Evolutionary conservation across 1,139 yeast species (phyloP).

Genomic region (Hyphopichia fennica): DNA sequence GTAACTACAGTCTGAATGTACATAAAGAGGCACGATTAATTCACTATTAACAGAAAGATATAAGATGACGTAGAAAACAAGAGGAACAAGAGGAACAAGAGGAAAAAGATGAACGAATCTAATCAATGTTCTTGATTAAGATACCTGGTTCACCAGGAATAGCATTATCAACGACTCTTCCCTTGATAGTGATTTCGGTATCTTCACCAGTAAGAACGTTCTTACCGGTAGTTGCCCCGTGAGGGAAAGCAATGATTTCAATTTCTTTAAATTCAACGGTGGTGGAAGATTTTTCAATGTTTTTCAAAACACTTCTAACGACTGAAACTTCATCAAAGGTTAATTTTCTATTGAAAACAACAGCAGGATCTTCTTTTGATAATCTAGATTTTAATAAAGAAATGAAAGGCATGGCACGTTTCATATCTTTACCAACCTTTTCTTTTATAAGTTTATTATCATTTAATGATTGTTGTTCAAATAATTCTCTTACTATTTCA

Average conservation of each 20-base stretch:
- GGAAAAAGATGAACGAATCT: background rate
- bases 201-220: slow-evolving; percentile 70
- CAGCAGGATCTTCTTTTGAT: slow-evolving; percentile 61
- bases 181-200: slow-evolving; percentile 58
- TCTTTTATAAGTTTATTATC: slow-evolving; percentile 63
- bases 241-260: slow-evolving; percentile 55
- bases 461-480: slow-evolving; percentile 59
- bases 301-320: slow-evolving; percentile 54
- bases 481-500: slow-evolving; percentile 77
- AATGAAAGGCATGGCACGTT: slow-evolving; percentile 97
- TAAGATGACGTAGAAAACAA: background rate
- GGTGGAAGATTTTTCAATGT: slow-evolving; percentile 67
- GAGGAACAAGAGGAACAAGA: background rate
- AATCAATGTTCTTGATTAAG: slow-evolving; percentile 57
- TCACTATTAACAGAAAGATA: background rate
- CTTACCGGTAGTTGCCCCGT: slow-evolving; percentile 61
- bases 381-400: slow-evolving; percentile 81
- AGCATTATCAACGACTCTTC: slow-evolving; percentile 78
- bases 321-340: slow-evolving; percentile 75
- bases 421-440: slow-evolving; percentile 76
- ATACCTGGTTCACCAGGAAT: slow-evolving; percentile 95
- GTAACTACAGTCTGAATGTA: too few species aligned
- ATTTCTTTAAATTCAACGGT: slow-evolving; percentile 57
- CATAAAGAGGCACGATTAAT: background rate
- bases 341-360: slow-evolving; percentile 85